Evolutionary conservation across 2,329 filamentous ascomycete genomes (phyloP).

Genomic region (Diaporthe citrichinensis): DNA sequence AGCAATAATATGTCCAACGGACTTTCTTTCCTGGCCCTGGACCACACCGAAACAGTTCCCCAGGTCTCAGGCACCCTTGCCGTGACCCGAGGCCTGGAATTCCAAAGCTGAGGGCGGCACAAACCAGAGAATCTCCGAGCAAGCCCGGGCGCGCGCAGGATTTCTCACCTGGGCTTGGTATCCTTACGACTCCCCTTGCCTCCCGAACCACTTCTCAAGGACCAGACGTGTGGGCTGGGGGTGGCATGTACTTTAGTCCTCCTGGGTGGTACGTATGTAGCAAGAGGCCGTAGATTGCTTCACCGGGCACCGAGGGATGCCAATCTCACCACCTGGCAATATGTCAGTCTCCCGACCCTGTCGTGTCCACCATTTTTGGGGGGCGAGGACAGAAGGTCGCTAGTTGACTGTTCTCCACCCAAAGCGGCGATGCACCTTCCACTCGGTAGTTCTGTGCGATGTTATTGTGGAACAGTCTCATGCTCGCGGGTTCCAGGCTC

Average conservation of each 20-base stretch:
- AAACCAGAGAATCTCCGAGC: conserved; percentile 26
- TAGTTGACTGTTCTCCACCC: neutral
- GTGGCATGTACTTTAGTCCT: neutral
- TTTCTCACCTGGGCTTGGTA: conserved; percentile 8
- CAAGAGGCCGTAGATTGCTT: conserved; percentile 5
- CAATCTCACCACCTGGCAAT: neutral
- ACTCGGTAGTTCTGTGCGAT: conserved; percentile 24
- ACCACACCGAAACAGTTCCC: conserved; percentile 28
- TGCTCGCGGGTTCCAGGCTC: conserved; percentile 29
- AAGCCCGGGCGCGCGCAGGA: conserved; percentile 26
- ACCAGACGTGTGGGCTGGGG: neutral
- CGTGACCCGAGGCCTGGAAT: conserved; percentile 23
- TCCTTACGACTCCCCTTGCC: neutral
- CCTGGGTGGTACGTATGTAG: neutral
- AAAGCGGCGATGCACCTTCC: neutral
- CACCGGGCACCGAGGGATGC: conserved; percentile 28
- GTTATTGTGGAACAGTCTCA: conserved; percentile 30
- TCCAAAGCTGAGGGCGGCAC: neutral
- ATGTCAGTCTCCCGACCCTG: conserved; percentile 1
- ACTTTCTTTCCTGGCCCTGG: conserved; percentile 6
- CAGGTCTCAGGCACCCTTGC: conserved; percentile 32
- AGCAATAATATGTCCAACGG: neutral
- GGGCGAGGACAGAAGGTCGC: neutral
- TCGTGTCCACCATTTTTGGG: neutral
- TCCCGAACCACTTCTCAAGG: neutral